These are phyloP conservation scores for Citrus medica DNA, from an alignment of 345 rosid genomes.

Conservation along the genomic window DNA sequence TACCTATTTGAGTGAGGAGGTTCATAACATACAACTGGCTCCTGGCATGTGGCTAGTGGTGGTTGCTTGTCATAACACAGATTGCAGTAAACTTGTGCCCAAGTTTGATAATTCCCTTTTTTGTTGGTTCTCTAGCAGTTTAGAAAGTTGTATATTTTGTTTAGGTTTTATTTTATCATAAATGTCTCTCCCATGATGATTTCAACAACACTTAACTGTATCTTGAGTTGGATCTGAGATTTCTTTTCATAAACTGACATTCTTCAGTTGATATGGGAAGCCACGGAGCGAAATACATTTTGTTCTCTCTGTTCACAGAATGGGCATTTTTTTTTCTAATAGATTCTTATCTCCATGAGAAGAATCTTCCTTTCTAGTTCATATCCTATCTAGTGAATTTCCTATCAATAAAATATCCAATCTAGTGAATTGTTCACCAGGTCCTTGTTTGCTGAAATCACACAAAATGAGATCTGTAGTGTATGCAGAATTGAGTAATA, in stretches of 20 bases:
- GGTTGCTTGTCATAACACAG: not conserved
- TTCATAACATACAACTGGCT: not conserved
- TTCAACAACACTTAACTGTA: not conserved
- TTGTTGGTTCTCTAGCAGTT: not conserved
- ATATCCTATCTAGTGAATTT: not conserved
- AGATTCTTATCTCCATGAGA: not conserved
- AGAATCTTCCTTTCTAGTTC: not conserved
- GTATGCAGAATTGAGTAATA: constrained; percentile 8
- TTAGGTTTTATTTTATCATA: not conserved
- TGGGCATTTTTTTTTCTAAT: not conserved
- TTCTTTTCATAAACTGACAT: not conserved
- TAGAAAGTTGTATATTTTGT: not conserved
- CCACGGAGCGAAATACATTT: not conserved
- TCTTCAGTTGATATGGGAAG: not conserved
- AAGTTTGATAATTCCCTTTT: not conserved
- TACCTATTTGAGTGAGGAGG: not conserved
- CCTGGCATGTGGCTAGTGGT: not conserved
- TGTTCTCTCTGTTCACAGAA: not conserved
- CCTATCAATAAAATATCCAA: not conserved
- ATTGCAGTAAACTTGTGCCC: not conserved
- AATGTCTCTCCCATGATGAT: not conserved
- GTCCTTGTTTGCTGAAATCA: not conserved
- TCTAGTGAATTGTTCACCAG: not conserved
- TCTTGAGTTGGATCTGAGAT: not conserved
- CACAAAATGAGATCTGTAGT: not conserved